A percentile compares a stretch with the other conserved stretches of the same genome.
phyloP scores from a whole-genome alignment of 2,329 filamentous ascomycete species.

The Sclerotinia minor region DNA sequence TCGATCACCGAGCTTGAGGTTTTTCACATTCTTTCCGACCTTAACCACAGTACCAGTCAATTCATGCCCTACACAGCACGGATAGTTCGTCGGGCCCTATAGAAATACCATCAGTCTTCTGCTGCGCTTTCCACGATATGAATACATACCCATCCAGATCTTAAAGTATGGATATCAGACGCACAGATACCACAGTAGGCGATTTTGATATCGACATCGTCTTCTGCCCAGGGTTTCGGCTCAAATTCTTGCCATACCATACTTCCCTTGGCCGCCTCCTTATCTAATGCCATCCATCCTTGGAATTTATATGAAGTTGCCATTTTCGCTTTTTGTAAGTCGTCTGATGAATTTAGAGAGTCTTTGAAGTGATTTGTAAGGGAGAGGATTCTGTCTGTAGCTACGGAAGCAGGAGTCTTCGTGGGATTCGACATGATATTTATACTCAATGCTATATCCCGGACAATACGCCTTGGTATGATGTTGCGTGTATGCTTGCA shows the following conservation, averaged over 20 bases:
- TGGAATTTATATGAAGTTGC: slow-evolving; percentile 42
- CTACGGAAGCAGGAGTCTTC: slow-evolving; percentile 29
- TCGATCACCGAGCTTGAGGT: slow-evolving; percentile 54
- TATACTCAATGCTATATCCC: background rate
- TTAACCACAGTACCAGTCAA: slow-evolving; percentile 50
- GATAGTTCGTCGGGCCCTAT: slow-evolving; percentile 27
- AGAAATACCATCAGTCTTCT: background rate
- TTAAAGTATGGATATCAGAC: slow-evolving; percentile 42
- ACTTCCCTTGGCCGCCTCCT: slow-evolving; percentile 40
- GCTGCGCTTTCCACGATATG: slow-evolving; percentile 30
- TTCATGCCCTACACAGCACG: slow-evolving; percentile 52
- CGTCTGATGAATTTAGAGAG: slow-evolving; percentile 31
- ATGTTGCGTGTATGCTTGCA: background rate
- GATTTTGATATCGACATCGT: slow-evolving; percentile 53
- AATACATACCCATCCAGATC: slow-evolving; percentile 38
- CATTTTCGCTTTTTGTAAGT: slow-evolving; percentile 34
- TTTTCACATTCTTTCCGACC: slow-evolving; percentile 47
- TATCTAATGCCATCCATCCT: slow-evolving; percentile 44
- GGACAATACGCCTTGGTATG: background rate
- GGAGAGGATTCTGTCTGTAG: slow-evolving; percentile 30
- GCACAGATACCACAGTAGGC: slow-evolving; percentile 54
- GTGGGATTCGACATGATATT: slow-evolving; percentile 32
- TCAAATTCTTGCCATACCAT: slow-evolving; percentile 46
- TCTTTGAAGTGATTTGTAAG: slow-evolving; percentile 35
- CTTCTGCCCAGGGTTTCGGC: slow-evolving; percentile 52